Conservation (phyloP, 1,284 basidiomycete species). For the Coniophora puteana region DNA sequence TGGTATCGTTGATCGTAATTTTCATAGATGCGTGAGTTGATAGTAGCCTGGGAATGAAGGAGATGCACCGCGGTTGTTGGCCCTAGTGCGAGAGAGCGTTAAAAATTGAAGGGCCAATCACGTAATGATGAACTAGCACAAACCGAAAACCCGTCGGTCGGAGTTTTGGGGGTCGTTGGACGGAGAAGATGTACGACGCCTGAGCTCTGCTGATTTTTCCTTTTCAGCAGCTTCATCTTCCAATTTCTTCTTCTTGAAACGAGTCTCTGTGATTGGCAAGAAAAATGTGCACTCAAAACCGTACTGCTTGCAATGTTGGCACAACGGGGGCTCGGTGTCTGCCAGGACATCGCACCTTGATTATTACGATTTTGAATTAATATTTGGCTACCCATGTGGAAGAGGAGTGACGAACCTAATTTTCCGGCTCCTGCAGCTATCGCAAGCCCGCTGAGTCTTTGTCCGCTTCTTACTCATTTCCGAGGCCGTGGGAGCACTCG, state of each 20-base stretch:
- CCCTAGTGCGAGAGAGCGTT: constrained; percentile 54
- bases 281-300: constrained; percentile 94
- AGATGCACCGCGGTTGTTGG: constrained; percentile 85
- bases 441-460: constrained; percentile 89
- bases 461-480: constrained; percentile 79
- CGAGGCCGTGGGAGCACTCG: constrained; percentile 23
- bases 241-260: constrained; percentile 92
- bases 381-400: constrained; percentile 10
- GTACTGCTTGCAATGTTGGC: constrained; percentile 88
- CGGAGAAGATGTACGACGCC: constrained; percentile 30
- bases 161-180: constrained; percentile 35
- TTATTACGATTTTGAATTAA: constrained; percentile 6
- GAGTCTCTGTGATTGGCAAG: constrained; percentile 95
- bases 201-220: constrained; percentile 24
- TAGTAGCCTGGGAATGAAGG: constrained; percentile 83
- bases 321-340: constrained; percentile 72
- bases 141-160: constrained; percentile 62
- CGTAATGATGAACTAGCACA: constrained; percentile 27
- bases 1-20: constrained; percentile 83
- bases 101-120: background rate
- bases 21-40: constrained; percentile 82
- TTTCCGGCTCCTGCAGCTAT: constrained; percentile 91
- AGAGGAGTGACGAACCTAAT: constrained; percentile 53
- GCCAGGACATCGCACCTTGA: constrained; percentile 74
- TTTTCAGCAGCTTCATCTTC: constrained; percentile 58